A percentile compares a stretch with the other conserved stretches of the same genome.
Conservation (phyloP, 306 rosid genomes). For the Adenanthera pavonina region DNA sequence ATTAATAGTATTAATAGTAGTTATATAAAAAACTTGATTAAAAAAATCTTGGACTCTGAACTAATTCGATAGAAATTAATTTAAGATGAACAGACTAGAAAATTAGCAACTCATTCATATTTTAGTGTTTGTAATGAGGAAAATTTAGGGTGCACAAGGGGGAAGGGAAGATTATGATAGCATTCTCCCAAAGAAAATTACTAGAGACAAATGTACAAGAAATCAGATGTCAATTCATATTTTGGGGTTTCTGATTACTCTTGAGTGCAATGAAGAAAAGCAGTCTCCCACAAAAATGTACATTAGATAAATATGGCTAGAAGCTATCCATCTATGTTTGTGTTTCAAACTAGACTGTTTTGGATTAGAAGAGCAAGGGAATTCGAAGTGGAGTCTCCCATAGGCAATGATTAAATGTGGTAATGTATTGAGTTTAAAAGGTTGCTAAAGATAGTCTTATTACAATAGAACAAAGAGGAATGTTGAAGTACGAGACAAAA, state of each 20-base stretch:
- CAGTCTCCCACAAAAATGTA: neutral
- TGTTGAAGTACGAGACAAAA: conserved; percentile 14
- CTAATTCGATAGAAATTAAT: neutral
- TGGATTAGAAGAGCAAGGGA: neutral
- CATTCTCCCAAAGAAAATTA: neutral
- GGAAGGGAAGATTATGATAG: neutral
- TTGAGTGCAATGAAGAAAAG: neutral
- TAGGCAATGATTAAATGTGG: neutral
- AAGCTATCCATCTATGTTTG: neutral
- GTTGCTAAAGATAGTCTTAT: neutral
- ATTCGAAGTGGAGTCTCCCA: neutral
- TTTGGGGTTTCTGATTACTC: neutral
- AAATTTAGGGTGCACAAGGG: neutral
- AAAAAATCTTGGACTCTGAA: neutral
- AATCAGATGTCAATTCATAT: conserved; percentile 16
- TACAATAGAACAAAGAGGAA: conserved; percentile 6
- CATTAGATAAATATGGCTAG: neutral
- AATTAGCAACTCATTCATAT: neutral
- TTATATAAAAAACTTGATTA: neutral
- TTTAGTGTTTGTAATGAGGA: neutral
- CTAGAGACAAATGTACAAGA: neutral
- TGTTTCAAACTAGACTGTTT: neutral
- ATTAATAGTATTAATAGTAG: neutral
- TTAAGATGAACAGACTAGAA: neutral
- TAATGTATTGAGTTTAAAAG: neutral